A percentile compares a stretch with the other conserved stretches of the same genome.
Evolutionary conservation across 2,329 filamentous ascomycete genomes (phyloP).

Genomic region (Fusarium sp.): DNA sequence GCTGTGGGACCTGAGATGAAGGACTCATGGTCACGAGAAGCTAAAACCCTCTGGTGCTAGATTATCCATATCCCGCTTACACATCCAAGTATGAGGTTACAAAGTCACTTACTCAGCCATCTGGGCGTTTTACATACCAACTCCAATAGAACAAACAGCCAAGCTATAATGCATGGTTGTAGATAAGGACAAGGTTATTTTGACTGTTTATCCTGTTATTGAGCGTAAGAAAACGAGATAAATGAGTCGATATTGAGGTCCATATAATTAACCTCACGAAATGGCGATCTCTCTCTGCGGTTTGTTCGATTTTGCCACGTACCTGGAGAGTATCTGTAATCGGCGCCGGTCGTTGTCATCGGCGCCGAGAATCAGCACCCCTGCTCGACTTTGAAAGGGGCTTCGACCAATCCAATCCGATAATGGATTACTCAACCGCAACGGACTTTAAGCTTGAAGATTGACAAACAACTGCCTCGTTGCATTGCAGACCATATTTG

Average conservation of each 20-base stretch:
- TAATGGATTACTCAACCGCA: constrained; percentile 8
- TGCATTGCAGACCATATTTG: not conserved
- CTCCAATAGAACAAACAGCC: not conserved
- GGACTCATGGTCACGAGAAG: constrained; percentile 22
- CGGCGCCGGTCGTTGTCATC: constrained; percentile 31
- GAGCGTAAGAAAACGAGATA: not conserved
- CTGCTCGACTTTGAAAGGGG: constrained; percentile 6
- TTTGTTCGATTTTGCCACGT: constrained; percentile 30
- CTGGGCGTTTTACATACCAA: not conserved
- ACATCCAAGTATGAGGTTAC: constrained; percentile 17
- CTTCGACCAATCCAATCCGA: constrained; percentile 1
- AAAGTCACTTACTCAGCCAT: constrained; percentile 23
- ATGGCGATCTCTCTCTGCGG: constrained; percentile 24
- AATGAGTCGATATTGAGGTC: constrained; percentile 5
- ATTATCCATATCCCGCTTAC: constrained; percentile 35
- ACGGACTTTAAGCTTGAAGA: constrained; percentile 5
- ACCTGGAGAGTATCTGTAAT: constrained; percentile 29
- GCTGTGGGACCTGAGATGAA: constrained; percentile 25
- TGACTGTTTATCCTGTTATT: not conserved
- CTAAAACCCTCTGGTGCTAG: constrained; percentile 13
- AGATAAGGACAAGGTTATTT: not conserved
- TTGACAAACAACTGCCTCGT: constrained; percentile 10
- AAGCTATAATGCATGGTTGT: not conserved
- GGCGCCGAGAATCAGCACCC: constrained; percentile 30
- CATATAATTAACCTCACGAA: constrained; percentile 28